phyloP scores from a whole-genome alignment of 2,329 filamentous ascomycete species.

The Claviceps sp. region DNA sequence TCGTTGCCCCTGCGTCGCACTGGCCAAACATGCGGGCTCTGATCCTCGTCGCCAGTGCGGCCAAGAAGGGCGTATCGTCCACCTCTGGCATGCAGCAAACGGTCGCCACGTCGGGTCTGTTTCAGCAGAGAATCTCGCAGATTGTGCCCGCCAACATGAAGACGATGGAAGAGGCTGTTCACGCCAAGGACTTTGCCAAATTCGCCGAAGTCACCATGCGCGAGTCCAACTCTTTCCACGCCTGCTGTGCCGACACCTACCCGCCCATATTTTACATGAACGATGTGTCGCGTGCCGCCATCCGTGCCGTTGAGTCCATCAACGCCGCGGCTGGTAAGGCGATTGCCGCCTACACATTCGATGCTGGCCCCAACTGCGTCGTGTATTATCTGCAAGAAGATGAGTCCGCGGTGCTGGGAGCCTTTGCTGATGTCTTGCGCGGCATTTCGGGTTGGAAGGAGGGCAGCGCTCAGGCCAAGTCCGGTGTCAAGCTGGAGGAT shows the following conservation, averaged over 20 bases:
- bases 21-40: slow-evolving; percentile 94
- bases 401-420: slow-evolving; percentile 57
- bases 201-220: slow-evolving; percentile 92
- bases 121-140: slow-evolving; percentile 57
- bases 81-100: slow-evolving; percentile 97
- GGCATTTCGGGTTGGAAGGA: slow-evolving; percentile 60
- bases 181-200: slow-evolving; percentile 63
- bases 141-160: slow-evolving; percentile 77
- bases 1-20: slow-evolving; percentile 77
- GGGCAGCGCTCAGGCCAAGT: slow-evolving; percentile 37
- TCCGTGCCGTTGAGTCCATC: slow-evolving; percentile 78
- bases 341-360: slow-evolving; percentile 90
- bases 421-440: slow-evolving; percentile 56
- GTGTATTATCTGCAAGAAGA: slow-evolving; percentile 87
- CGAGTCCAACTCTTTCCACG: slow-evolving; percentile 95
- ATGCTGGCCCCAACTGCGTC: slow-evolving; percentile 92
- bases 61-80: slow-evolving; percentile 90
- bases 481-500: slow-evolving; percentile 48
- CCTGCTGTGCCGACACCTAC: slow-evolving; percentile 85
- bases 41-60: slow-evolving; percentile 80
- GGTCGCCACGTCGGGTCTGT: slow-evolving; percentile 80
- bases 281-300: slow-evolving; percentile 76
- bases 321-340: slow-evolving; percentile 67
- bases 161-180: slow-evolving; percentile 72
- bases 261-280: slow-evolving; percentile 99